Percentiles rank a stretch among this genome's conserved stretches.
phyloP scores from a whole-genome alignment of 2,329 filamentous ascomycete species.

The Elsinoe batatas region DNA sequence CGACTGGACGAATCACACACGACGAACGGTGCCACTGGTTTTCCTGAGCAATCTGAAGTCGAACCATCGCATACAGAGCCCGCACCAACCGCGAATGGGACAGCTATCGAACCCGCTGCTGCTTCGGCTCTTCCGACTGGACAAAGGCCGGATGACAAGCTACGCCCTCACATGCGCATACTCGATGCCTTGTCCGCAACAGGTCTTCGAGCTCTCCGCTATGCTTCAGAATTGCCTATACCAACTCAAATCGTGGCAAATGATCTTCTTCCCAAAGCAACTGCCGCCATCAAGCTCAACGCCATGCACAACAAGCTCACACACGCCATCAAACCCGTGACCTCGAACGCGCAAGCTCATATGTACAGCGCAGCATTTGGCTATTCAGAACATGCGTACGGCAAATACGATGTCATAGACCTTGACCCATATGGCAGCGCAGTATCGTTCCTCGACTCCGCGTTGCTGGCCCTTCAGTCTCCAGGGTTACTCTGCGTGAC shows the following conservation, averaged over 20 bases:
- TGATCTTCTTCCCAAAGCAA: conserved; percentile 55
- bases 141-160: conserved; percentile 14
- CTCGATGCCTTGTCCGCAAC: conserved; percentile 92
- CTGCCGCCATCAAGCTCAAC: conserved; percentile 65
- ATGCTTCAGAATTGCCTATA: conserved; percentile 82
- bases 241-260: conserved; percentile 56
- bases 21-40: conserved; percentile 10
- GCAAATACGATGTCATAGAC: conserved; percentile 84
- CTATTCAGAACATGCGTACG: conserved; percentile 29
- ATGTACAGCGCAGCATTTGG: conserved; percentile 59
- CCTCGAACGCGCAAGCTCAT: conserved; percentile 76
- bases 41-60: neutral
- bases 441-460: conserved; percentile 82
- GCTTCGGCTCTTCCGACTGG: conserved; percentile 10
- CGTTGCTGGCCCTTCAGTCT: conserved; percentile 76
- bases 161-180: conserved; percentile 56
- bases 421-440: conserved; percentile 94
- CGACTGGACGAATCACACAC: neutral
- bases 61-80: conserved; percentile 8
- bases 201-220: conserved; percentile 80
- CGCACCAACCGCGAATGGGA: conserved; percentile 9
- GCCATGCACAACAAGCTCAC: conserved; percentile 70
- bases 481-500: conserved; percentile 90
- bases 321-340: conserved; percentile 60
- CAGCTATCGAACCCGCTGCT: conserved; percentile 17